Conservation (phyloP, 306 rosid genomes). For the Ziziphus jujuba region DNA sequence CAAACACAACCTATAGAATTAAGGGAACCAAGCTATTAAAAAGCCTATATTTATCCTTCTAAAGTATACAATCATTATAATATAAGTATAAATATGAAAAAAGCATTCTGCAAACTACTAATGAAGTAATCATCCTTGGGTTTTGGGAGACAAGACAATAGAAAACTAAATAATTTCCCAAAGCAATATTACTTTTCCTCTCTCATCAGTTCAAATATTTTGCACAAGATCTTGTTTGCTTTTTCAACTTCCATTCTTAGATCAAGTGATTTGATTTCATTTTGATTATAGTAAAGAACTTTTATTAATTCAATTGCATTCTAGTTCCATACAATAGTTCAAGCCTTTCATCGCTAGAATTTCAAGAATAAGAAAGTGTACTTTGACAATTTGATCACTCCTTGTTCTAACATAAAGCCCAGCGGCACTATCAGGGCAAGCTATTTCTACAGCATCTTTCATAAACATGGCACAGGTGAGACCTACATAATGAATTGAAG, state of each 20-base stretch:
- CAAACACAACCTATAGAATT: slow-evolving; percentile 63
- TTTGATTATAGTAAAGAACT: no score
- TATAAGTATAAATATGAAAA: background rate
- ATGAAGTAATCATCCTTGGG: no score
- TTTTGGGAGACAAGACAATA: background rate
- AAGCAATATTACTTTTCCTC: no score
- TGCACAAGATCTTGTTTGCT: no score
- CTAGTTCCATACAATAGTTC: background rate
- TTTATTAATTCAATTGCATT: no score
- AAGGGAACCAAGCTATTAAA: slow-evolving; percentile 2
- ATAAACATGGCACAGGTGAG: slow-evolving; percentile 68
- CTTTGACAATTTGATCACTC: slow-evolving; percentile 81
- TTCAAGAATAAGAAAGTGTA: slow-evolving; percentile 35
- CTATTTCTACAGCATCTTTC: slow-evolving; percentile 73
- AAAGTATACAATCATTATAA: slow-evolving; percentile 1
- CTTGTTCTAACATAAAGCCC: slow-evolving; percentile 86
- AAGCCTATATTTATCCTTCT: slow-evolving; percentile 16
- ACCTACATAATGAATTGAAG: slow-evolving; percentile 60
- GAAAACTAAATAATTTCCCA: background rate
- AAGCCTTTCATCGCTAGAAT: slow-evolving; percentile 19
- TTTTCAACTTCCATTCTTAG: no score
- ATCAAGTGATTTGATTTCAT: background rate
- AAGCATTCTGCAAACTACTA: background rate
- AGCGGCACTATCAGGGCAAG: slow-evolving; percentile 81
- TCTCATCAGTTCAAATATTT: no score